A percentile compares a stretch with the other conserved stretches of the same genome.
Evolutionary conservation across 2,329 filamentous ascomycete species (phyloP).

Genomic region (Fusarium nygamai): DNA sequence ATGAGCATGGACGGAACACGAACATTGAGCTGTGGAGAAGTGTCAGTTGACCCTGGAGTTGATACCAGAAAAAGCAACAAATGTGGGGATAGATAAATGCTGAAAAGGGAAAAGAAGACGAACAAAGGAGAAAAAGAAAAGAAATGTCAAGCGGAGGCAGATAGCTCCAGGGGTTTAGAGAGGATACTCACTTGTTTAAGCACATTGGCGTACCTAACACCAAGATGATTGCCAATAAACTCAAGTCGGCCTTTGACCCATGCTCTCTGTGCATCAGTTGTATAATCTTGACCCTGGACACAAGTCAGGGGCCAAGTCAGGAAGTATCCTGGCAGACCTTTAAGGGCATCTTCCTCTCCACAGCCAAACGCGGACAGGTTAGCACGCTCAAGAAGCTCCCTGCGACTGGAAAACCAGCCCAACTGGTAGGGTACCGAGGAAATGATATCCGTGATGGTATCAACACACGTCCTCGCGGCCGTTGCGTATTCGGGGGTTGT

Average conservation of each 20-base stretch:
- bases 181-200: constrained; percentile 59
- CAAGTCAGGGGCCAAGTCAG: constrained; percentile 68
- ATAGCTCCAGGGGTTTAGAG: background rate
- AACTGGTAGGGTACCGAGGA: constrained; percentile 70
- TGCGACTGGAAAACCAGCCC: constrained; percentile 64
- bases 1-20: constrained; percentile 72
- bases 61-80: constrained; percentile 23
- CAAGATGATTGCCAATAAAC: constrained; percentile 65
- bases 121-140: background rate
- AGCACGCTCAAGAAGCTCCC: constrained; percentile 52
- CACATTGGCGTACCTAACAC: constrained; percentile 67
- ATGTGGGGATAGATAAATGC: background rate
- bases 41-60: constrained; percentile 13
- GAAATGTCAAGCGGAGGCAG: background rate
- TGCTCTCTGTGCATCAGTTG: constrained; percentile 65
- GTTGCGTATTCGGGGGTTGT: constrained; percentile 70
- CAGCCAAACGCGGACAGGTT: constrained; percentile 59
- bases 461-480: constrained; percentile 60
- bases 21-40: constrained; percentile 59
- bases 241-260: constrained; percentile 65
- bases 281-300: constrained; percentile 65
- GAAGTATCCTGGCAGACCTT: constrained; percentile 68
- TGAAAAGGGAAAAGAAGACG: background rate
- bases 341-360: constrained; percentile 60
- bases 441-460: constrained; percentile 67